Evolutionary conservation across 257 asterid species (phyloP).

Genomic region (Gentiana macrophylla): DNA sequence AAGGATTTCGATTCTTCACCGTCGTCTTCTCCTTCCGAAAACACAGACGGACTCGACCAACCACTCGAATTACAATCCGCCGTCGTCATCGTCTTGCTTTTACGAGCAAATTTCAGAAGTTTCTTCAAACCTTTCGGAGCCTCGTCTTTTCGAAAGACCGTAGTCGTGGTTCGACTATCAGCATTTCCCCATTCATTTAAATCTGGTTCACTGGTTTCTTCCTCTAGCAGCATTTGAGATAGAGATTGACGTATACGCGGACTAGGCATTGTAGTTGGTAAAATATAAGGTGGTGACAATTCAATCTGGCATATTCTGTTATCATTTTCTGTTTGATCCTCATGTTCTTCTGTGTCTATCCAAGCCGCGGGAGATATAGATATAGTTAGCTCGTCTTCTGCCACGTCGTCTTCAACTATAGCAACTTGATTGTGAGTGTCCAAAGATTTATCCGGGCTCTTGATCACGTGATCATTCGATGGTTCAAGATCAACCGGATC

Average conservation of each 20-base stretch:
- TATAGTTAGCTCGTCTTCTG: slow-evolving; percentile 58
- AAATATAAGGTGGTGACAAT: slow-evolving; percentile 26
- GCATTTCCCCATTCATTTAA: slow-evolving; percentile 85
- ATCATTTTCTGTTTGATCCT: slow-evolving; percentile 35
- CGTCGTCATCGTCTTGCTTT: slow-evolving; percentile 57
- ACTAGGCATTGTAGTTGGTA: slow-evolving; percentile 45
- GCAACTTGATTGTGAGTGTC: slow-evolving; percentile 31
- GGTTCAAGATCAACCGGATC: slow-evolving; percentile 28
- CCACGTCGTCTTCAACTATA: slow-evolving; percentile 18
- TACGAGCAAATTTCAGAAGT: slow-evolving; percentile 89
- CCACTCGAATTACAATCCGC: slow-evolving; percentile 32
- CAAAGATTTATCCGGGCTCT: slow-evolving; percentile 34
- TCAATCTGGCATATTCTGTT: slow-evolving; percentile 27
- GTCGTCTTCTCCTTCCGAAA: slow-evolving; percentile 97
- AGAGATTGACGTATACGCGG: slow-evolving; percentile 94
- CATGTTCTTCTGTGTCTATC: slow-evolving; percentile 86
- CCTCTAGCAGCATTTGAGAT: slow-evolving; percentile 97
- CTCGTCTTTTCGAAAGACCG: slow-evolving; percentile 57
- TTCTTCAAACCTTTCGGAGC: slow-evolving; percentile 93
- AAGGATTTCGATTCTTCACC: slow-evolving; percentile 53
- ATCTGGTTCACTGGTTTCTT: slow-evolving; percentile 87
- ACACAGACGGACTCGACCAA: slow-evolving; percentile 68
- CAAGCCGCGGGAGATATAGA: slow-evolving; percentile 67
- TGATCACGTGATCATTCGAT: slow-evolving; percentile 11
- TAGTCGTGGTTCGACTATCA: slow-evolving; percentile 64